Evolutionary conservation across 768 basidiomycete genomes (phyloP).

Genomic region (Rhodocollybia butyracea): DNA sequence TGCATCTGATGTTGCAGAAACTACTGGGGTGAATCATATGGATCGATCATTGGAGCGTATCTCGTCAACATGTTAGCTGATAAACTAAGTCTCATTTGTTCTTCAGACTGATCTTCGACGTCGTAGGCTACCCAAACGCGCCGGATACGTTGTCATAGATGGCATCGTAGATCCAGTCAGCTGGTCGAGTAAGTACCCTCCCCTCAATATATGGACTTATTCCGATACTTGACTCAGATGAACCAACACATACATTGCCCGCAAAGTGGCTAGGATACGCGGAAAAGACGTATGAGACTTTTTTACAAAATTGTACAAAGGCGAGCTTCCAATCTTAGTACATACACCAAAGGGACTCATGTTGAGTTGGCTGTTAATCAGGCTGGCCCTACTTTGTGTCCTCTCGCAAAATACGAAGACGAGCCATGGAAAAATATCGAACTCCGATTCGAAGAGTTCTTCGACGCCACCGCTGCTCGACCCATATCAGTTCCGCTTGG

Average conservation of each 20-base stretch:
- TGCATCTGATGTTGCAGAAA: conserved; percentile 12
- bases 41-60: conserved; percentile 21
- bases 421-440: conserved; percentile 13
- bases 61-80: conserved; percentile 24
- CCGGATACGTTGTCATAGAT: conserved; percentile 19
- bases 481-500: conserved; percentile 16
- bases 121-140: conserved; percentile 16
- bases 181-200: conserved; percentile 16
- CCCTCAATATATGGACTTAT: background rate
- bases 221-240: conserved; percentile 11
- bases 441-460: conserved; percentile 15
- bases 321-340: background rate
- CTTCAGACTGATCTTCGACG: no score
- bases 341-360: no score
- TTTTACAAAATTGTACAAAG: conserved; percentile 15
- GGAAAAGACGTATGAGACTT: conserved; percentile 21
- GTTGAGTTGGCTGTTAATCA: background rate
- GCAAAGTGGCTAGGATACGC: conserved; percentile 16
- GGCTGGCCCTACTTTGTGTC: conserved; percentile 18
- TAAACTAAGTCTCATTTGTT: no score
- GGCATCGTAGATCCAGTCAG: conserved; percentile 19
- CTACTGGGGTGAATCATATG: conserved; percentile 21
- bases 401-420: conserved; percentile 11
- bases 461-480: conserved; percentile 14
- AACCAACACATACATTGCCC: conserved; percentile 21